Conservation (phyloP, 495 filamentous ascomycete species). For the Xylaria flabelliformis region DNA sequence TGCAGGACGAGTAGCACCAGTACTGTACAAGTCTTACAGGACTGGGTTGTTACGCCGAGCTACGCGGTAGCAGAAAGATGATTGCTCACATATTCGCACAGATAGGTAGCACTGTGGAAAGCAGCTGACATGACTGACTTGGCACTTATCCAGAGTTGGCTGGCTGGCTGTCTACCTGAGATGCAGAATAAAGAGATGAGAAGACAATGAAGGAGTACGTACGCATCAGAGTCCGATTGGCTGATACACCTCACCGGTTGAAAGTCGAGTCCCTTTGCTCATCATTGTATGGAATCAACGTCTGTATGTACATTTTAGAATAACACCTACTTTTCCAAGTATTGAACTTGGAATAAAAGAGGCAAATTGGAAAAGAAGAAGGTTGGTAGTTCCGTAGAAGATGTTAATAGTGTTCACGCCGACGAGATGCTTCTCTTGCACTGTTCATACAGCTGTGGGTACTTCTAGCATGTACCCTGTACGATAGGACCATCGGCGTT, state of each 20-base stretch:
- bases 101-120: conserved; percentile 26
- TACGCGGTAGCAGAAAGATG: conserved; percentile 18
- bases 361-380: not conserved
- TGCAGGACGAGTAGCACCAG: conserved; percentile 3
- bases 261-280: conserved; percentile 13
- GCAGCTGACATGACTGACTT: conserved; percentile 21
- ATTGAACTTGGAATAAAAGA: not conserved
- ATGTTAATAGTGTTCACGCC: not conserved
- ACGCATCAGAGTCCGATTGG: conserved; percentile 27
- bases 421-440: not conserved
- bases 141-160: not conserved
- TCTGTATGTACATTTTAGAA: conserved; percentile 8
- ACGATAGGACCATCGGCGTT: conserved; percentile 5
- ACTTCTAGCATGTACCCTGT: conserved; percentile 6
- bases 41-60: conserved; percentile 11
- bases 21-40: not conserved
- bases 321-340: not conserved
- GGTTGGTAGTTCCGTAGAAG: not conserved
- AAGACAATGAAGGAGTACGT: conserved; percentile 10
- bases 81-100: conserved; percentile 24
- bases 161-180: not conserved
- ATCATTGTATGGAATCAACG: conserved; percentile 5
- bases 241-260: conserved; percentile 23
- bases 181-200: conserved; percentile 19
- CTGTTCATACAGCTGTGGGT: conserved; percentile 9